These are phyloP conservation scores for Phylloporus sp. DNA, from an alignment of 1,284 basidiomycete species.

Conservation along the genomic window DNA sequence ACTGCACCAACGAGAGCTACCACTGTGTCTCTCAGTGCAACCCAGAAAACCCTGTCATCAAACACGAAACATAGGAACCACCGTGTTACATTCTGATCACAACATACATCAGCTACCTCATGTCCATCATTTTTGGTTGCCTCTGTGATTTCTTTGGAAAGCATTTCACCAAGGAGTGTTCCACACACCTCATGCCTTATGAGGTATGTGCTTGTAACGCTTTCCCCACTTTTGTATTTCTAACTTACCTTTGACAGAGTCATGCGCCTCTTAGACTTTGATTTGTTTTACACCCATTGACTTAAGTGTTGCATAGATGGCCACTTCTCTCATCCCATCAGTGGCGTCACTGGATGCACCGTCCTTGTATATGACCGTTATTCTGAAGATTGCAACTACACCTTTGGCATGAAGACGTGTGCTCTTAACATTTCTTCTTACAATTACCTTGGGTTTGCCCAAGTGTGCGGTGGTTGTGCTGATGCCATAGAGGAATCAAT, in stretches of 20 bases:
- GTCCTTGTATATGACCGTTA: conserved; percentile 88
- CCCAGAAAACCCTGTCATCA: conserved; percentile 55
- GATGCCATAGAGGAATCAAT: conserved; percentile 90
- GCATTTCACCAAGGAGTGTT: conserved; percentile 74
- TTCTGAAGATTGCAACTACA: conserved; percentile 84
- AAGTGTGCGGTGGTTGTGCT: conserved; percentile 91
- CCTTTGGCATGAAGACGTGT: conserved; percentile 85
- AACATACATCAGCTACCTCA: conserved; percentile 91
- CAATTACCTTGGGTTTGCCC: conserved; percentile 99
- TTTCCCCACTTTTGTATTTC: not conserved
- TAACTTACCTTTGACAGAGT: conserved; percentile 60
- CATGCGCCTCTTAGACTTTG: conserved; percentile 98
- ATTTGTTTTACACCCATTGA: conserved; percentile 98
- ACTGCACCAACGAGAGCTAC: conserved; percentile 77
- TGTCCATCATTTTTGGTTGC: conserved; percentile 91
- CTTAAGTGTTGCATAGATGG: conserved; percentile 95
- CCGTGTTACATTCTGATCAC: conserved; percentile 91
- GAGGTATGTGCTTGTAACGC: conserved; percentile 64
- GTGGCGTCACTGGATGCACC: conserved; percentile 95
- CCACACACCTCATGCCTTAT: conserved; percentile 83
- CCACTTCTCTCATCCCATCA: conserved; percentile 93
- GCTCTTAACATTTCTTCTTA: conserved; percentile 97
- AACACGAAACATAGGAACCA: conserved; percentile 76
- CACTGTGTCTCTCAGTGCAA: conserved; percentile 73
- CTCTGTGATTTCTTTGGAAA: conserved; percentile 96